phyloP scores from a whole-genome alignment of 2,329 filamentous ascomycete species.

The Colletotrichum echinochloae region DNA sequence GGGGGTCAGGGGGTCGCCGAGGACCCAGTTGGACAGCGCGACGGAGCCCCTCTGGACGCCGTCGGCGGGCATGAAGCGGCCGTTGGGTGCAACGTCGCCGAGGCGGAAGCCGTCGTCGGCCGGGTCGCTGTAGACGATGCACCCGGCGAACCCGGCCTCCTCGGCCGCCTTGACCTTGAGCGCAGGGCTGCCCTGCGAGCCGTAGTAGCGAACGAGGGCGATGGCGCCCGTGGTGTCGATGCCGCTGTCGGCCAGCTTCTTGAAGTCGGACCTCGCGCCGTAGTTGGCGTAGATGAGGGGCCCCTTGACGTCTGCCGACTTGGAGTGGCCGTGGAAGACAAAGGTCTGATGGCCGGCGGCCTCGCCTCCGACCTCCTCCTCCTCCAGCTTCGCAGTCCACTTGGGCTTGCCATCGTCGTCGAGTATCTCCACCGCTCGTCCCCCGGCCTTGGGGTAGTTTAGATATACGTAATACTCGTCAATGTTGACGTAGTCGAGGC shows the following conservation, averaged over 20 bases:
- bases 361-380: slow-evolving; percentile 75
- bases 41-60: slow-evolving; percentile 87
- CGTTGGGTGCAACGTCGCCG: slow-evolving; percentile 80
- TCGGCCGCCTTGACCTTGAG: slow-evolving; percentile 93
- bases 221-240: slow-evolving; percentile 84
- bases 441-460: slow-evolving; percentile 86
- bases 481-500: slow-evolving; percentile 79
- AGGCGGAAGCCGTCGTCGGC: slow-evolving; percentile 82
- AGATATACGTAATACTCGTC: slow-evolving; percentile 90
- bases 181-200: slow-evolving; percentile 76
- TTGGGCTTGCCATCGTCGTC: slow-evolving; percentile 71
- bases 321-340: slow-evolving; percentile 90
- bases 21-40: slow-evolving; percentile 81
- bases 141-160: slow-evolving; percentile 85
- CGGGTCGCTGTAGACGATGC: slow-evolving; percentile 93
- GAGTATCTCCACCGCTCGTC: slow-evolving; percentile 84
- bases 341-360: slow-evolving; percentile 76
- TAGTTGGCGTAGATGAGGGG: slow-evolving; percentile 94
- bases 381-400: slow-evolving; percentile 89
- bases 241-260: slow-evolving; percentile 75
- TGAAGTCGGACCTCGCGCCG: slow-evolving; percentile 86
- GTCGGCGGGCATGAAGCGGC: slow-evolving; percentile 83
- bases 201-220: slow-evolving; percentile 84
- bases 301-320: slow-evolving; percentile 85
- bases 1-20: slow-evolving; percentile 93